These are phyloP conservation scores for Hemerocallis citrina DNA, from an alignment of 106 monocot genomes.

Conservation along the genomic window DNA sequence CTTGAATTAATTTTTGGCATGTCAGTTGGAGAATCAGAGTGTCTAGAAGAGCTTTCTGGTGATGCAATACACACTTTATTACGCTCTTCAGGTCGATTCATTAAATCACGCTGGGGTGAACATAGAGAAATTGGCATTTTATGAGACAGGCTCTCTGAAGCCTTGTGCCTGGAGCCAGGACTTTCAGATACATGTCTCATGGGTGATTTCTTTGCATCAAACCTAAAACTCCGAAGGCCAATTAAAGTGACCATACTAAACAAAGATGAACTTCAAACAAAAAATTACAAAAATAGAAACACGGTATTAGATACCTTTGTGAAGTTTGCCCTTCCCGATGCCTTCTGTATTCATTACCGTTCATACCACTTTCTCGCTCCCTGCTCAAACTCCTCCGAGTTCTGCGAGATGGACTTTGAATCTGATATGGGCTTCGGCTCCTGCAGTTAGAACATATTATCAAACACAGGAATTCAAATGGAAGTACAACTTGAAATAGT, in stretches of 20 bases:
- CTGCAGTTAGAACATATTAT: slow-evolving; percentile 20
- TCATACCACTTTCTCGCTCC: slow-evolving; percentile 19
- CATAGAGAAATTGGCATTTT: slow-evolving; percentile 10
- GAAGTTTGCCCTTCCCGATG: slow-evolving; percentile 10
- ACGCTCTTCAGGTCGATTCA: background rate
- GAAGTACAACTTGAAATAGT: background rate
- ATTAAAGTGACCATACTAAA: background rate
- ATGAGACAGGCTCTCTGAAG: background rate
- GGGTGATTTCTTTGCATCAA: slow-evolving; percentile 21
- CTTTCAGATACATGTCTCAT: background rate
- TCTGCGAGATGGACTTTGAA: slow-evolving; percentile 23
- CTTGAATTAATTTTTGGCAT: background rate
- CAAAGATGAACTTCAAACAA: background rate
- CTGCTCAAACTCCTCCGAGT: slow-evolving; percentile 35
- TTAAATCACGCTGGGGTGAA: slow-evolving; percentile 11
- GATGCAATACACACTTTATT: background rate
- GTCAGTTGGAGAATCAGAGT: slow-evolving; percentile 2
- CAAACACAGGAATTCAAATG: slow-evolving; percentile 1
- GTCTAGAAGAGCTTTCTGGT: background rate
- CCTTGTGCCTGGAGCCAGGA: background rate
- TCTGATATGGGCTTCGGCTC: slow-evolving; percentile 28
- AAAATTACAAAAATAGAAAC: background rate
- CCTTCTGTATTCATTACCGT: slow-evolving; percentile 15
- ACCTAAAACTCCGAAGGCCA: slow-evolving; percentile 7
- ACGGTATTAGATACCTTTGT: background rate